phyloP scores from a whole-genome alignment of 2,329 filamentous ascomycete species.

The Colletotrichum coccodes region DNA sequence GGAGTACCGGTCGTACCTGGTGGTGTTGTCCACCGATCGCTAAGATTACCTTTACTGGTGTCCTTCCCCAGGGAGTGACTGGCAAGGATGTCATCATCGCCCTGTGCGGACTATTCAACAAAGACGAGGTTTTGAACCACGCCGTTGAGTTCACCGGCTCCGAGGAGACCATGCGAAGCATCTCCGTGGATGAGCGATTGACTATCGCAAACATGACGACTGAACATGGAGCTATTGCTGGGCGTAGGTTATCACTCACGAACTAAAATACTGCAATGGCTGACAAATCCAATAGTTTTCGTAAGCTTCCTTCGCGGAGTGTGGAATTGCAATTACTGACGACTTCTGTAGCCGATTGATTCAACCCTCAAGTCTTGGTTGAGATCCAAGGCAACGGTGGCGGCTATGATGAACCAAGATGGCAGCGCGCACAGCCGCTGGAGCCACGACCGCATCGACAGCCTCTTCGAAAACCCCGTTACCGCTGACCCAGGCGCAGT shows the following conservation, averaged over 20 bases:
- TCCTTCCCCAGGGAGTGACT: conserved; percentile 81
- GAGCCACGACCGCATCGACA: conserved; percentile 77
- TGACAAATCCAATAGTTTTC: neutral
- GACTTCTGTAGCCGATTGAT: conserved; percentile 80
- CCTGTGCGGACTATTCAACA: conserved; percentile 86
- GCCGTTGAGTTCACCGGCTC: conserved; percentile 88
- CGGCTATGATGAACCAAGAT: conserved; percentile 68
- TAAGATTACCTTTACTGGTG: conserved; percentile 80
- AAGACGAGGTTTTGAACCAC: conserved; percentile 91
- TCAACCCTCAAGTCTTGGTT: conserved; percentile 77
- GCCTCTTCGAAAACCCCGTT: conserved; percentile 74
- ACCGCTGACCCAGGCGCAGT: conserved; percentile 78
- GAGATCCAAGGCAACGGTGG: conserved; percentile 77
- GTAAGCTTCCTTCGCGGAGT: conserved; percentile 36
- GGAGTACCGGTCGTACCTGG: conserved; percentile 86
- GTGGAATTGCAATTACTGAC: conserved; percentile 47
- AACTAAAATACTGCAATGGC: too few relatives aligned
- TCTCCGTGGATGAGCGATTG: conserved; percentile 78
- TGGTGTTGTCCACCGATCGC: conserved; percentile 89
- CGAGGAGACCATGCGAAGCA: conserved; percentile 77
- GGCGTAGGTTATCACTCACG: too few relatives aligned
- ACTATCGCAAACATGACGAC: conserved; percentile 85
- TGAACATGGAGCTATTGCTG: conserved; percentile 84
- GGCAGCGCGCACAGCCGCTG: conserved; percentile 67
- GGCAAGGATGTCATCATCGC: conserved; percentile 96